These are phyloP conservation scores for Fusarium buxicola DNA, from an alignment of 2,329 filamentous ascomycete species.

Conservation along the genomic window DNA sequence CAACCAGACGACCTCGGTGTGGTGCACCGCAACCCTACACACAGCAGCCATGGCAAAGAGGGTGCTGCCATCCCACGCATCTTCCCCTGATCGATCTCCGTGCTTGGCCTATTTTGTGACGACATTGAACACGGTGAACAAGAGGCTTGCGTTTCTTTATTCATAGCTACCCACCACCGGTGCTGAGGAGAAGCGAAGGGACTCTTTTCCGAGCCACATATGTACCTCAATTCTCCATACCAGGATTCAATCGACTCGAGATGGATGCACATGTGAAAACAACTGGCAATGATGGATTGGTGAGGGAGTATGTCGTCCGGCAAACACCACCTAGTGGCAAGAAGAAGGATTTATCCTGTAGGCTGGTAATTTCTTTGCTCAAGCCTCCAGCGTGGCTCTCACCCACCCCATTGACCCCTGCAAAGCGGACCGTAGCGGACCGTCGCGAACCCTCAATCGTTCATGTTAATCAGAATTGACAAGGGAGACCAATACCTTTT, in stretches of 20 bases:
- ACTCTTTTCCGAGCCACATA: background rate
- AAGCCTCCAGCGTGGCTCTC: slow-evolving; percentile 15
- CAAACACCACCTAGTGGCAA: slow-evolving; percentile 19
- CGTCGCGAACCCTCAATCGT: slow-evolving; percentile 22
- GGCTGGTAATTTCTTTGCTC: background rate
- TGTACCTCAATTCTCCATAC: no score
- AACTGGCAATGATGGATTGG: background rate
- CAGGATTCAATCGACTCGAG: no score
- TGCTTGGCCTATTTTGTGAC: slow-evolving; percentile 20
- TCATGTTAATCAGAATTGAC: slow-evolving; percentile 12
- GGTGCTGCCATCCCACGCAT: slow-evolving; percentile 38
- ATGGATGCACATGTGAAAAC: background rate
- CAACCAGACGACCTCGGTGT: slow-evolving; percentile 35
- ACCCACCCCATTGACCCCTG: slow-evolving; percentile 2
- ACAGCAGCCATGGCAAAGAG: slow-evolving; percentile 18
- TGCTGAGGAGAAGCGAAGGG: slow-evolving; percentile 1
- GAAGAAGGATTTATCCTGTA: background rate
- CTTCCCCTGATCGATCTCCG: slow-evolving; percentile 39
- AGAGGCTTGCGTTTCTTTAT: background rate
- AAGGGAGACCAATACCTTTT: slow-evolving; percentile 9
- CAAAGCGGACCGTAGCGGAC: slow-evolving; percentile 30
- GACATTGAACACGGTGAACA: background rate
- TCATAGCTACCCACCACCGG: background rate
- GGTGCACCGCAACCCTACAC: slow-evolving; percentile 35
- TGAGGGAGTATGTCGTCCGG: background rate